Evolutionary conservation across 768 basidiomycete species (phyloP).

Genomic region (Inosperma sp.): DNA sequence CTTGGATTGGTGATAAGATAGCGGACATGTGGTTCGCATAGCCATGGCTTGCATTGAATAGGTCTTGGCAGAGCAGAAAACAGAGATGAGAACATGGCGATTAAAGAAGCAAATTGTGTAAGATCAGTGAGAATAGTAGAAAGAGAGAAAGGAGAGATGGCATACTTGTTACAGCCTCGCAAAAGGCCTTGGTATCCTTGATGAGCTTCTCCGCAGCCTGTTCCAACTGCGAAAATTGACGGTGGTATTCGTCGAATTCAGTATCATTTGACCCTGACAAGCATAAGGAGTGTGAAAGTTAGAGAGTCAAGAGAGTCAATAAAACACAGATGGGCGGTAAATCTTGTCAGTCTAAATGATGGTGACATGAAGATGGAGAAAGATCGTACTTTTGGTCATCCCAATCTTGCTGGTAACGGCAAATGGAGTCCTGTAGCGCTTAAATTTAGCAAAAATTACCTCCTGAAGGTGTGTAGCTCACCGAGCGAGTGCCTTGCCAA

Average conservation of each 20-base stretch:
- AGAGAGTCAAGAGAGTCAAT: background rate
- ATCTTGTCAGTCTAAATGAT: background rate
- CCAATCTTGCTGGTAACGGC: conserved; percentile 83
- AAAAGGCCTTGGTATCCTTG: conserved; percentile 88
- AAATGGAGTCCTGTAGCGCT: conserved; percentile 72
- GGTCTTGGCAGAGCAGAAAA: conserved; percentile 34
- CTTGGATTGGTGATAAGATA: conserved; percentile 60
- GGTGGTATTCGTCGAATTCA: conserved; percentile 84
- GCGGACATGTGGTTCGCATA: conserved; percentile 60
- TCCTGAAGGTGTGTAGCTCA: conserved; percentile 27
- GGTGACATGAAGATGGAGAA: background rate
- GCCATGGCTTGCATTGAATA: conserved; percentile 62
- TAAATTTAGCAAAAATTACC: background rate
- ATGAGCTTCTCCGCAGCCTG: conserved; percentile 80
- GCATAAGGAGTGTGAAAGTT: background rate
- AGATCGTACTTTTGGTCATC: conserved; percentile 80
- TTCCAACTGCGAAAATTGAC: conserved; percentile 75
- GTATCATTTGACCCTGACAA: conserved; percentile 72
- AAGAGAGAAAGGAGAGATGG: conserved; percentile 10
- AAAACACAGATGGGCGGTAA: background rate
- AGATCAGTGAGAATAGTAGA: background rate
- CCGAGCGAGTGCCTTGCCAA: conserved; percentile 76
- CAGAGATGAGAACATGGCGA: background rate
- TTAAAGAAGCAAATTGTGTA: background rate
- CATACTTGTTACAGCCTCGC: conserved; percentile 74